phyloP scores from a whole-genome alignment of 305 asterid species.

The Fraxinus latifolia region DNA sequence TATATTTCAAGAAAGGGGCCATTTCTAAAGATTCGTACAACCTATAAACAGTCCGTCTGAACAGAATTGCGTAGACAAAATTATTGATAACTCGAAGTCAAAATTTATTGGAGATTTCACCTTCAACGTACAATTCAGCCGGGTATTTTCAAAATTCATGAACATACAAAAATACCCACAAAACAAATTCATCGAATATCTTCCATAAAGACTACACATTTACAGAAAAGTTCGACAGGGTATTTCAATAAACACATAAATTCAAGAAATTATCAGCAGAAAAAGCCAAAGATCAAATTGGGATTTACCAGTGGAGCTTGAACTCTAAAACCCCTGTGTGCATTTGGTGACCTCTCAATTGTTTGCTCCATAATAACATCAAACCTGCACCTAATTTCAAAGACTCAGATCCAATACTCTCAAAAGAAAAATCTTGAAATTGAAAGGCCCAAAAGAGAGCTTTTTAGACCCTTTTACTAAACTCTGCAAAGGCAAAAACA shows the following conservation, averaged over 20 bases:
- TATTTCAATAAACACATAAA: constrained; percentile 23
- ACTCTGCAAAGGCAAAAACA: constrained; percentile 44
- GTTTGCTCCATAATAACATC: constrained; percentile 55
- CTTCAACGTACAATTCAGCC: constrained; percentile 16
- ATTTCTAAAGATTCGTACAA: neutral
- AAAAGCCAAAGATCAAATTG: constrained; percentile 14
- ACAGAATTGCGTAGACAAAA: constrained; percentile 7
- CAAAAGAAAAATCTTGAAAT: constrained; percentile 8
- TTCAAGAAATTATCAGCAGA: constrained; percentile 19
- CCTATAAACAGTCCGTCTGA: constrained; percentile 2
- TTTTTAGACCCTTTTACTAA: constrained; percentile 28
- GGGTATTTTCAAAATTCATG: constrained; percentile 19
- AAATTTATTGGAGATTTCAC: constrained; percentile 8
- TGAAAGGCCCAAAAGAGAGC: constrained; percentile 33
- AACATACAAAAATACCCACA: constrained; percentile 19
- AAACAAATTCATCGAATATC: constrained; percentile 3
- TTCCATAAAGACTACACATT: constrained; percentile 24
- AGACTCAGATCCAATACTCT: constrained; percentile 48
- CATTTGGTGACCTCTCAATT: constrained; percentile 60
- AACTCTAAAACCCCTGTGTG: constrained; percentile 58
- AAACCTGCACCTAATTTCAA: constrained; percentile 12
- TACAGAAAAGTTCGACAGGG: constrained; percentile 32
- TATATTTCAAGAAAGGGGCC: neutral
- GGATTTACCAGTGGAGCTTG: constrained; percentile 73
- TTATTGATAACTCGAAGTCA: constrained; percentile 6